phyloP scores from a whole-genome alignment of 2,329 filamentous ascomycete species.

The Trichoderma asperellum region DNA sequence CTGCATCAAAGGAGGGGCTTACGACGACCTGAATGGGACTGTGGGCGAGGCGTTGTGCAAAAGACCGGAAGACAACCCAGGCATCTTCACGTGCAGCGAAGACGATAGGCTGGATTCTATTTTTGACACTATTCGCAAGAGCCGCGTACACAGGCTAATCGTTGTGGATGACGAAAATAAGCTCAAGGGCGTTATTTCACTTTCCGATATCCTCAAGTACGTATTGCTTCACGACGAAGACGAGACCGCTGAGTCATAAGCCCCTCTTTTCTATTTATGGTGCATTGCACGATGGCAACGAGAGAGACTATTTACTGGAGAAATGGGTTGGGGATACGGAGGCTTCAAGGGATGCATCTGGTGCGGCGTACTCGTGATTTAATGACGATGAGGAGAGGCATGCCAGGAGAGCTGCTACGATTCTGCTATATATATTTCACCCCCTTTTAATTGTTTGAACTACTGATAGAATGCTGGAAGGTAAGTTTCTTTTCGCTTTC shows the following conservation, averaged over 20 bases:
- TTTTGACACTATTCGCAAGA: slow-evolving; percentile 95
- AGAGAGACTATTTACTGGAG: not conserved
- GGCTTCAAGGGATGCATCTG: slow-evolving; percentile 19
- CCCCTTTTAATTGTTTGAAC: slow-evolving; percentile 5
- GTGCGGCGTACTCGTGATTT: slow-evolving; percentile 28
- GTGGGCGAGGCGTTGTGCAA: slow-evolving; percentile 90
- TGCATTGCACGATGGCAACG: not conserved
- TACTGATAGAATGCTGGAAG: slow-evolving; percentile 15
- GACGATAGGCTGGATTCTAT: slow-evolving; percentile 93
- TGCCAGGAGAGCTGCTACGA: slow-evolving; percentile 14
- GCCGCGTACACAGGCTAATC: slow-evolving; percentile 88
- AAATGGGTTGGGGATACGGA: not conserved
- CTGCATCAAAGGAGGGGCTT: slow-evolving; percentile 89
- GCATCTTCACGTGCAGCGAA: slow-evolving; percentile 93
- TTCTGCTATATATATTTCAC: slow-evolving; percentile 23
- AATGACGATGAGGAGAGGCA: slow-evolving; percentile 2
- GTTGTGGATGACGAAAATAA: slow-evolving; percentile 89
- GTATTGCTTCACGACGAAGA: slow-evolving; percentile 81
- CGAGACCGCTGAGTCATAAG: slow-evolving; percentile 39
- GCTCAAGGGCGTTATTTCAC: slow-evolving; percentile 84
- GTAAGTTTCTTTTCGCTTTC: slow-evolving; percentile 7
- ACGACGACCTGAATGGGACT: slow-evolving; percentile 84
- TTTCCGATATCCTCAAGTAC: slow-evolving; percentile 96
- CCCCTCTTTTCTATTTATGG: not conserved
- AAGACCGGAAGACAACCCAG: slow-evolving; percentile 86